A percentile compares a stretch with the other conserved stretches of the same genome.
Conservation (phyloP, 176 grass and related monocot genomes). For the Stipa capillata region DNA sequence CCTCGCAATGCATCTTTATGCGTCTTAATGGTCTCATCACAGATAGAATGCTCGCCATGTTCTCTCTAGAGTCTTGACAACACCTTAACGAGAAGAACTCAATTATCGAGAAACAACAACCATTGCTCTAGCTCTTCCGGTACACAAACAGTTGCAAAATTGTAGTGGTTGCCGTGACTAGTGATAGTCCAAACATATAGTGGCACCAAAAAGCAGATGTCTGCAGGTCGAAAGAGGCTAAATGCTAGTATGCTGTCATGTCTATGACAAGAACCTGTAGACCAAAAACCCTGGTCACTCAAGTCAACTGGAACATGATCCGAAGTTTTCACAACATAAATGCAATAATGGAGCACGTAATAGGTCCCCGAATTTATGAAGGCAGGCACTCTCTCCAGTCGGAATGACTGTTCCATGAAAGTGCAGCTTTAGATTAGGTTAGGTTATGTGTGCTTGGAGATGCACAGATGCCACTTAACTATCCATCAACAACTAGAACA, state of each 20-base stretch:
- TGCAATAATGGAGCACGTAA: constrained; percentile 21
- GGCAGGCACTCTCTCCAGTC: background rate
- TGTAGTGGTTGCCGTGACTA: background rate
- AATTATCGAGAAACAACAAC: no score
- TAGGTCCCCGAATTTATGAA: background rate
- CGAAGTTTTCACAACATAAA: background rate
- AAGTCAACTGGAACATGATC: no score
- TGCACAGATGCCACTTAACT: background rate
- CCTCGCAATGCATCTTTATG: no score
- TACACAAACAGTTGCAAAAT: background rate
- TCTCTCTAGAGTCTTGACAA: no score
- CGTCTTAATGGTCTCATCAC: no score
- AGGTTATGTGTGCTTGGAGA: background rate
- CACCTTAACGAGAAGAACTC: background rate
- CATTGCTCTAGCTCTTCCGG: no score
- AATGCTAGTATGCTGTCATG: background rate
- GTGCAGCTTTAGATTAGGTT: background rate
- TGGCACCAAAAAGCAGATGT: constrained; percentile 9
- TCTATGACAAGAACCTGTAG: constrained; percentile 29
- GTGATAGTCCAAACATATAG: background rate
- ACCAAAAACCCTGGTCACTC: background rate
- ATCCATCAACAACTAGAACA: background rate
- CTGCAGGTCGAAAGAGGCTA: constrained; percentile 3
- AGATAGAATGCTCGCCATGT: no score
- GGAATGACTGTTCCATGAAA: constrained; percentile 7